A percentile compares a stretch with the other conserved stretches of the same genome.
Conservation (phyloP, 306 rosid genomes). For the Trifolium repens region DNA sequence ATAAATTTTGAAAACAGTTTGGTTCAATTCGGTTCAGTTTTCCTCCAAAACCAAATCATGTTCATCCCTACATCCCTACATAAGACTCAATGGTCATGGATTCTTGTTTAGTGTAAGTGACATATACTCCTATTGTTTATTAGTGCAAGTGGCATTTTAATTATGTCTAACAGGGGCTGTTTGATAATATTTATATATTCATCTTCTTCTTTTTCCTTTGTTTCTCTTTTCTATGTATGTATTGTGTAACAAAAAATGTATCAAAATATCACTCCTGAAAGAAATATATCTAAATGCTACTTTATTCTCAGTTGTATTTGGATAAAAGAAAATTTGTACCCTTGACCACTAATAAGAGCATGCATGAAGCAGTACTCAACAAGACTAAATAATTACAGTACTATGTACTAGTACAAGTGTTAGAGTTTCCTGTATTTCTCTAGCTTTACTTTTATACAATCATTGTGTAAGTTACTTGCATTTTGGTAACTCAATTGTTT, state of each 20-base stretch:
- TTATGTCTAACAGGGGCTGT: too few relatives aligned
- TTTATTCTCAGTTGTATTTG: slow-evolving; percentile 11
- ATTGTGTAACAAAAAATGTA: too few relatives aligned
- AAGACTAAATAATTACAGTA: slow-evolving; percentile 32
- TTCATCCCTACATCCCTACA: too few relatives aligned
- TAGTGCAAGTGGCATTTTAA: neutral
- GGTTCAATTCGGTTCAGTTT: too few relatives aligned
- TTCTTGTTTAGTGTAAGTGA: neutral
- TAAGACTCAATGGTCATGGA: neutral
- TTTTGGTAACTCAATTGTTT: slow-evolving; percentile 38
- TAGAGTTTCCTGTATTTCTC: slow-evolving; percentile 2
- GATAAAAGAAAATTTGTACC: slow-evolving; percentile 32
- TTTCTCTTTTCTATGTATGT: too few relatives aligned
- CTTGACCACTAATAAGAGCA: slow-evolving; percentile 34
- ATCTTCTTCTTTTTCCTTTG: too few relatives aligned
- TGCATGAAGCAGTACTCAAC: slow-evolving; percentile 1
- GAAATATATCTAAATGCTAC: slow-evolving; percentile 20
- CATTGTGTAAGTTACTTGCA: slow-evolving; percentile 34
- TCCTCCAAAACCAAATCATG: too few relatives aligned
- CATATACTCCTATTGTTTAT: neutral
- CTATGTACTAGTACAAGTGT: slow-evolving; percentile 9
- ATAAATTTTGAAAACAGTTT: too few relatives aligned
- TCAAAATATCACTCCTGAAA: too few relatives aligned
- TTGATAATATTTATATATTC: too few relatives aligned
- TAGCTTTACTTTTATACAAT: slow-evolving; percentile 14